A percentile compares a stretch with the other conserved stretches of the same genome.
These are phyloP conservation scores for Parastagonospora avenae DNA, from an alignment of 2,329 filamentous ascomycete species.

Conservation along the genomic window DNA sequence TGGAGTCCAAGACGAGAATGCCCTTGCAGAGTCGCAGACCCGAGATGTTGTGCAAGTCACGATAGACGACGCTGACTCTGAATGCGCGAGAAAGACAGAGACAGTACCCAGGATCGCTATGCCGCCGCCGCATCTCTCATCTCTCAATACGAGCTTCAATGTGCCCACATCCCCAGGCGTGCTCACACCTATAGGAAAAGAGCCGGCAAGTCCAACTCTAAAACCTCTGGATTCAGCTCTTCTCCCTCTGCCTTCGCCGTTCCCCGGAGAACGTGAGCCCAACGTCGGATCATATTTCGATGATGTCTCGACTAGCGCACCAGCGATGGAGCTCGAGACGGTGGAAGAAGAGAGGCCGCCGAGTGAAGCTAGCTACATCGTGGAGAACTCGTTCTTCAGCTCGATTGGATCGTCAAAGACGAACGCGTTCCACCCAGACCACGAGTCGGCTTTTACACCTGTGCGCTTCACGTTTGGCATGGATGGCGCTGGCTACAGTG, in stretches of 20 bases:
- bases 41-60: background rate
- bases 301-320: slow-evolving; percentile 8
- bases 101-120: slow-evolving; percentile 26
- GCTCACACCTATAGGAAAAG: slow-evolving; percentile 38
- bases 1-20: slow-evolving; percentile 2
- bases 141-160: slow-evolving; percentile 26
- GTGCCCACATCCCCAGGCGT: slow-evolving; percentile 15
- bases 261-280: slow-evolving; percentile 37
- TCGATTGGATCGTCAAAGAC: slow-evolving; percentile 35
- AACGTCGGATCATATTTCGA: slow-evolving; percentile 29
- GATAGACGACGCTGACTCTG: background rate
- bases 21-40: slow-evolving; percentile 1
- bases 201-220: slow-evolving; percentile 42
- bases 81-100: background rate
- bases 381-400: slow-evolving; percentile 42
- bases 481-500: slow-evolving; percentile 35
- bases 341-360: slow-evolving; percentile 10
- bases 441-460: slow-evolving; percentile 44
- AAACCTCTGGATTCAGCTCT: slow-evolving; percentile 42
- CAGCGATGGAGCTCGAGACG: slow-evolving; percentile 2
- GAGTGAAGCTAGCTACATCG: slow-evolving; percentile 30
- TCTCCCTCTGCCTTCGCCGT: slow-evolving; percentile 46
- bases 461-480: slow-evolving; percentile 44
- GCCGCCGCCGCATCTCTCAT: slow-evolving; percentile 39
- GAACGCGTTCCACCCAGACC: slow-evolving; percentile 29